A percentile compares a stretch with the other conserved stretches of the same genome.
These are phyloP conservation scores for Striga asiatica DNA, from an alignment of 257 asterid species.

Conservation along the genomic window DNA sequence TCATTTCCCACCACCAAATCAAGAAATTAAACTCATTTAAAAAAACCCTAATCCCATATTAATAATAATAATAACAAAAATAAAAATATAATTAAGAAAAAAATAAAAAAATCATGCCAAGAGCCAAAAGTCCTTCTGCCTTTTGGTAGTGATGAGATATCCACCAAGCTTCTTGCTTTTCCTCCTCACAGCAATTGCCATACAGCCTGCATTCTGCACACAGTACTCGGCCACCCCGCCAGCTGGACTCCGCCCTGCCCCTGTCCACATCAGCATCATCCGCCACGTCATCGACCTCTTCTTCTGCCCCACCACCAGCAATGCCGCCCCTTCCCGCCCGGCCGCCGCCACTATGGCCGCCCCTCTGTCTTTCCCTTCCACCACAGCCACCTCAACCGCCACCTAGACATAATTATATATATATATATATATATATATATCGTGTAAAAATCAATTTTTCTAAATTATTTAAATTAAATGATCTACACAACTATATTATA, in stretches of 20 bases:
- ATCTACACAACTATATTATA: no score
- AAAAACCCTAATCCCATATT: no score
- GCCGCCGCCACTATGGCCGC: conserved; percentile 54
- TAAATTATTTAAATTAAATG: no score
- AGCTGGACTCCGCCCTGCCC: conserved; percentile 16
- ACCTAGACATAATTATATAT: no score
- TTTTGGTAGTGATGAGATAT: conserved; percentile 68
- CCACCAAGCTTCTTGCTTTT: conserved; percentile 85
- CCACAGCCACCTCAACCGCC: conserved; percentile 35
- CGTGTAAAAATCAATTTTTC: no score
- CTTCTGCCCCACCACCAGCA: conserved; percentile 68
- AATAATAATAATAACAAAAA: background rate
- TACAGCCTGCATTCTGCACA: conserved; percentile 70
- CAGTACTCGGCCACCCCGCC: conserved; percentile 71
- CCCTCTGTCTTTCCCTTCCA: conserved; percentile 74
- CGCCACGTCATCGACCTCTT: conserved; percentile 63
- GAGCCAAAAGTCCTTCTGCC: conserved; percentile 81
- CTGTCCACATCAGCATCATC: conserved; percentile 62
- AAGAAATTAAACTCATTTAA: no score
- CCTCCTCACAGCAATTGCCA: conserved; percentile 79
- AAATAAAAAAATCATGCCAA: conserved; percentile 39
- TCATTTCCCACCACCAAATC: no score
- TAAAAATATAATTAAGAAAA: background rate
- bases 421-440: no score
- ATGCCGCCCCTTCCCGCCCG: conserved; percentile 29